Evolutionary conservation across 805 yeast species (phyloP), one percentile per base, ranked within the genome.

Genomic region (Candida oleophila): DNA sequence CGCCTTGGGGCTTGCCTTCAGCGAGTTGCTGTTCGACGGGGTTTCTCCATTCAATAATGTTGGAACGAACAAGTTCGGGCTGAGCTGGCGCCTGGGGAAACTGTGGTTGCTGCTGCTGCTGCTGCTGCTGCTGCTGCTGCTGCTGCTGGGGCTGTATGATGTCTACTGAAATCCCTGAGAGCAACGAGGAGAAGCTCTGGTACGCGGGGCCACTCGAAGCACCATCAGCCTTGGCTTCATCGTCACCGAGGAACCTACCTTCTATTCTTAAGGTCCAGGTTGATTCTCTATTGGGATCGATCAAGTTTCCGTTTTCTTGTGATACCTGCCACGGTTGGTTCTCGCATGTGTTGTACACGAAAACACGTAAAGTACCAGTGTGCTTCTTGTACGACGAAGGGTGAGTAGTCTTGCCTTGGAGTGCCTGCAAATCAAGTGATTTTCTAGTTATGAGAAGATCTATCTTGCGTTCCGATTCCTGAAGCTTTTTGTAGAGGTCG

Each of bases 11-110:
- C 42, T 65, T 57, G 51, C 66, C 65, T 11, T 52, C 42, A 38
- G 64, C 64, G 42, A 61, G 54, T 46, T 55, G 45, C 20, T 51
- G 50, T 16, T 57, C 51, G 30, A 61, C 64, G 11, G 65, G 85
- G 54, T 85, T 91, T 64, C 90, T 91, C 99, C 99, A 94, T 65
- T 94, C 97, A 38, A 92, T 81, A 12, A 86, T 67, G 56, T 76
- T 69, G 42, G 64, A 59, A 7, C 30, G 5, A 38, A 58, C 64
- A 20, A 55, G 50, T 44, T 58, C 59, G 44, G 60, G 66, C 14
- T 20, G 39, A 16, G 22, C 21, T 54, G 69, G 69, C n/a, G 59
- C 62, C 52, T 66, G 69, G 36, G 71, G 69, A 25, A 25, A 25
- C 11, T 25, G 30, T 25, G 30, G 30, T 25, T 5, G 30, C 11